Conservation (phyloP, 768 basidiomycete species). For the Clathrus columnatus region DNA sequence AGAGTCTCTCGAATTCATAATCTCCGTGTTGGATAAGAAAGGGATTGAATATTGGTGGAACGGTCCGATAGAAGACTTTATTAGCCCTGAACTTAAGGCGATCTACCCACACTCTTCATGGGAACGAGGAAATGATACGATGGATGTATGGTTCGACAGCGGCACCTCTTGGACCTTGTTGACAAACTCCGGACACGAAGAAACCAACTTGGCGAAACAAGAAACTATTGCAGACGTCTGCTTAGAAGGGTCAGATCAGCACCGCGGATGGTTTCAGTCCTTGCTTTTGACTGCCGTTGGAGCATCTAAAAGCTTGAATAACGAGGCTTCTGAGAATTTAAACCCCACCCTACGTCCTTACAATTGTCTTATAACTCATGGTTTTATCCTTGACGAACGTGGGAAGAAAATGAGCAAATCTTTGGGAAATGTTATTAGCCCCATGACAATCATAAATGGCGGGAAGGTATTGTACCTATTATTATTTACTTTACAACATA, state of each 20-base stretch:
- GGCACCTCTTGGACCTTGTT: slow-evolving; percentile 91
- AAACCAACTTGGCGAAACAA: slow-evolving; percentile 4
- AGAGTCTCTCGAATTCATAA: slow-evolving; percentile 63
- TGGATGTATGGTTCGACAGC: slow-evolving; percentile 99
- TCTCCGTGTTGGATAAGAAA: slow-evolving; percentile 60
- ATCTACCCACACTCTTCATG: slow-evolving; percentile 34
- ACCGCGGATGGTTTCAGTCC: slow-evolving; percentile 99
- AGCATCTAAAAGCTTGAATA: neutral
- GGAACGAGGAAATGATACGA: slow-evolving; percentile 84
- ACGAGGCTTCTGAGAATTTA: neutral
- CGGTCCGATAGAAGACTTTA: slow-evolving; percentile 73
- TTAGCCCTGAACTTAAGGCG: slow-evolving; percentile 49
- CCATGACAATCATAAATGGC: slow-evolving; percentile 71
- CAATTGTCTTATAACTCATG: slow-evolving; percentile 81
- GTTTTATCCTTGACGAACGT: slow-evolving; percentile 86
- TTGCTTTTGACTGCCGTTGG: slow-evolving; percentile 78
- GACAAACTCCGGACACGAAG: slow-evolving; percentile 7
- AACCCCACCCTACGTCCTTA: slow-evolving; percentile 46
- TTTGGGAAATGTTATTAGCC: slow-evolving; percentile 83
- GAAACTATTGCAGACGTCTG: slow-evolving; percentile 70
- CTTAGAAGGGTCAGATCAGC: slow-evolving; percentile 93
- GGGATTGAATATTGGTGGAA: slow-evolving; percentile 90
- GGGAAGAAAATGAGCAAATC: slow-evolving; percentile 99
- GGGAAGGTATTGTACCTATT: slow-evolving; percentile 44
- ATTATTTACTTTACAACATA: neutral